phyloP scores from a whole-genome alignment of 1,284 basidiomycete species.

The Cutaneotrichosporon cyanovorans region DNA sequence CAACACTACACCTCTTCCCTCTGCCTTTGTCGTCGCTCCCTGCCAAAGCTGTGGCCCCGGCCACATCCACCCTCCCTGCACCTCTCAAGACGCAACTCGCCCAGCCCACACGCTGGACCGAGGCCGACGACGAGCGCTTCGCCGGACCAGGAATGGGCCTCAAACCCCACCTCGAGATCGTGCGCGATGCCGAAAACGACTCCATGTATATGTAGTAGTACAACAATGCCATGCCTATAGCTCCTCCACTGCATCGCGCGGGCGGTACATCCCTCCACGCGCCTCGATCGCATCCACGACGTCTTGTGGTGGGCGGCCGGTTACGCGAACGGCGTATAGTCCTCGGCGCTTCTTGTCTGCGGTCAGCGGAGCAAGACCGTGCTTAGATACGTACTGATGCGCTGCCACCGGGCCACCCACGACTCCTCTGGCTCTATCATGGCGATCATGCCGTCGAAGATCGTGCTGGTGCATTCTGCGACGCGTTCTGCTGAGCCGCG shows the following conservation, averaged over 20 bases:
- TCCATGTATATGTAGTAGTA: constrained; percentile 31
- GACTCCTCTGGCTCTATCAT: constrained; percentile 80
- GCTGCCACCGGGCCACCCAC: constrained; percentile 93
- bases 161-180: constrained; percentile 5
- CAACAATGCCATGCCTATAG: constrained; percentile 5
- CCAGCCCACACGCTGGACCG: constrained; percentile 20
- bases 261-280: constrained; percentile 36
- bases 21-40: constrained; percentile 28
- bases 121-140: constrained; percentile 37
- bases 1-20: constrained; percentile 24
- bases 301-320: constrained; percentile 75
- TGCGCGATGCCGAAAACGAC: constrained; percentile 17
- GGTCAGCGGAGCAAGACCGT: neutral
- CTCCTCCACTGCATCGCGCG: constrained; percentile 40
- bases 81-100: neutral
- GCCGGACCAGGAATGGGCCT: constrained; percentile 28
- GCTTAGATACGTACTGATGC: constrained; percentile 64
- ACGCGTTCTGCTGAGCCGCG: constrained; percentile 79
- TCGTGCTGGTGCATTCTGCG: constrained; percentile 79
- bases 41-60: neutral
- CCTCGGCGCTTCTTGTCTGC: constrained; percentile 76
- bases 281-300: constrained; percentile 56
- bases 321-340: constrained; percentile 81
- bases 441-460: constrained; percentile 88
- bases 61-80: constrained; percentile 6